These are phyloP conservation scores for Vinca minor DNA, from an alignment of 257 asterid species.

Conservation along the genomic window DNA sequence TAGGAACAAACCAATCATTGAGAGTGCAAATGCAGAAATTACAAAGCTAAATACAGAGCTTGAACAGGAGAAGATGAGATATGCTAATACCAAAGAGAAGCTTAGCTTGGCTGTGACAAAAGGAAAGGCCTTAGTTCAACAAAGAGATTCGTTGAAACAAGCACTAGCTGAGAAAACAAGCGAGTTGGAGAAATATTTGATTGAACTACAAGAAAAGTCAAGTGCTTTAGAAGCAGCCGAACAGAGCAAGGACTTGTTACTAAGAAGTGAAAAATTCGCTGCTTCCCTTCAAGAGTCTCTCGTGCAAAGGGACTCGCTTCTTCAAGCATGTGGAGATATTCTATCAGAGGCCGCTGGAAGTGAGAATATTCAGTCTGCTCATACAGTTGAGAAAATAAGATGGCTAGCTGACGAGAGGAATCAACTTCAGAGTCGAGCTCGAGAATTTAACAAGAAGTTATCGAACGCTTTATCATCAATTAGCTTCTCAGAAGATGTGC, in stretches of 20 bases:
- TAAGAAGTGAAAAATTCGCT: constrained; percentile 39
- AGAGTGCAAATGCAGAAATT: constrained; percentile 51
- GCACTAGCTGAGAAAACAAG: constrained; percentile 67
- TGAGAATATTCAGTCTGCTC: constrained; percentile 41
- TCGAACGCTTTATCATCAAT: constrained; percentile 30
- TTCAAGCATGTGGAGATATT: constrained; percentile 61
- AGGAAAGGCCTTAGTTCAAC: constrained; percentile 97
- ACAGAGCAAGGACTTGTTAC: constrained; percentile 41
- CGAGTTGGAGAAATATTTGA: constrained; percentile 47
- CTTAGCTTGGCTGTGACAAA: constrained; percentile 93
- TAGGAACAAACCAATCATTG: constrained; percentile 42
- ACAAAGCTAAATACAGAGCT: constrained; percentile 56
- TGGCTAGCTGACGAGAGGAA: constrained; percentile 63
- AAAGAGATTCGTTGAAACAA: constrained; percentile 83
- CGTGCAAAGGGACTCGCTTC: constrained; percentile 45
- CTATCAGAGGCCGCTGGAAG: constrained; percentile 35
- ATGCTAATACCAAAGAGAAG: constrained; percentile 86
- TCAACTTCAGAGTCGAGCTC: constrained; percentile 39
- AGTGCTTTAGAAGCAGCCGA: constrained; percentile 63
- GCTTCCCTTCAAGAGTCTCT: constrained; percentile 62
- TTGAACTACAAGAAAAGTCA: constrained; percentile 66
- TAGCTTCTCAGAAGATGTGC: constrained; percentile 60
- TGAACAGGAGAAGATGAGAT: constrained; percentile 70
- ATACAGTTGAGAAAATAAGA: constrained; percentile 49
- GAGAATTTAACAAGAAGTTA: constrained; percentile 45